Base-by-base conservation (phyloP, 2,329 filamentous ascomycete species). In the Paracorniculantispora psalliotae region DNA sequence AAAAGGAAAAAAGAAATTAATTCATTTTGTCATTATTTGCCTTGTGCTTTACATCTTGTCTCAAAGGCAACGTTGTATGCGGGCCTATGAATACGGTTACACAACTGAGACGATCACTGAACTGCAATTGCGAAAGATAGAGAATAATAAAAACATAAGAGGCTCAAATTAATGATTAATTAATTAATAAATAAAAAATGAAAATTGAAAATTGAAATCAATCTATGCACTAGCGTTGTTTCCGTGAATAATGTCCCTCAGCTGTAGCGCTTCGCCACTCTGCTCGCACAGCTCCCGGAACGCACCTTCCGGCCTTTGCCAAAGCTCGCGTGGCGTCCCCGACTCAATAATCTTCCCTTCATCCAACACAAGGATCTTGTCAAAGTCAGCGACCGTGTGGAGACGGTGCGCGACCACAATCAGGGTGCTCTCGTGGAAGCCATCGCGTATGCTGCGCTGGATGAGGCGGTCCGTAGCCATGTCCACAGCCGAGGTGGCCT, bases 401-500 rank as follows among this genome's bases (percentile, higher is more conserved):
- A 89, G 72, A 1, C 86, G 79, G 69, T 89, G 86, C 5, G 85
- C 86, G 64, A 89, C 88, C 4, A 88, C 85, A 9, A 88, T 68
- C 23, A 88, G 71, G 2, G 85, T 88, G 5, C 77, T 78, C 56
- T 80, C 81, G 2, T 76, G 79, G 62, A 87, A 87, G 66, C 87
- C 84, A 62, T 84, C 80, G 13, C 85, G 75, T 63, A 89, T 88
- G 48, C 76, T 80, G 3, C 81, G 76, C 71, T 89, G 86, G 64
- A 89, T 89, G 21, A 87, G 75, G 1, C 76, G 74, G 68, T 89
- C 86, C 0, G 86, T 89, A 46, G 78, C 76, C 81, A 87, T 86
- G 67, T 89, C 86, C 0, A 89, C 85, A 0, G 86, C 84, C 8
- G 79, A 83, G 0, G 87, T 90, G 0, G 87, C 86, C 72, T 90